These are phyloP conservation scores for Hericium rajendrae DNA, from an alignment of 768 basidiomycete genomes.

Conservation along the genomic window DNA sequence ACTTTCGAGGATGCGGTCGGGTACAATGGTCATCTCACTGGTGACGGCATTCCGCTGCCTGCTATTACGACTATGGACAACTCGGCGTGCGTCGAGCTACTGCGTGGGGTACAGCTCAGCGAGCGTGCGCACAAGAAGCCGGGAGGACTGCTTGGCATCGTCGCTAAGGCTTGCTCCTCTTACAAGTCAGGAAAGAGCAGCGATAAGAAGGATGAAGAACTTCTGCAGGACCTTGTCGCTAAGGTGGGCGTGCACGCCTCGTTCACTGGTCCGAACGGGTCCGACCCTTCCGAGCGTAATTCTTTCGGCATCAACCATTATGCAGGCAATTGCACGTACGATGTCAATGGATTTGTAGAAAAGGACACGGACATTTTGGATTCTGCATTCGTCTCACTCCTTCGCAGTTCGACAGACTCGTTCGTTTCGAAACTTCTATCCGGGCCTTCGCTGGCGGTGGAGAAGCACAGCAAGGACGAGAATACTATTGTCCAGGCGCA, in stretches of 20 bases:
- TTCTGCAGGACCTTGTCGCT: constrained; percentile 59
- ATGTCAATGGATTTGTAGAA: constrained; percentile 56
- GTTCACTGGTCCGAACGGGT: constrained; percentile 46
- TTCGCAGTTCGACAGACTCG: constrained; percentile 58
- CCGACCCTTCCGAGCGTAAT: constrained; percentile 38
- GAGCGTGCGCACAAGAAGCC: constrained; percentile 66
- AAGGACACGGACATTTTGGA: constrained; percentile 73
- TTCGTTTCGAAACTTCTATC: constrained; percentile 79
- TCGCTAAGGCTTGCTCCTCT: constrained; percentile 63
- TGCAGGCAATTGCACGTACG: constrained; percentile 65
- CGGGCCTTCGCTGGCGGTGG: constrained; percentile 75
- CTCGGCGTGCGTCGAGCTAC: constrained; percentile 70
- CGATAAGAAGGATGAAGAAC: constrained; percentile 61
- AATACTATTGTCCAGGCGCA: constrained; percentile 78
- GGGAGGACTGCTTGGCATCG: constrained; percentile 65
- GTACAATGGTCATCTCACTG: constrained; percentile 47
- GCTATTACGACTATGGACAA: constrained; percentile 71
- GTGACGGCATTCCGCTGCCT: constrained; percentile 63
- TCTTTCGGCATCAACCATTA: constrained; percentile 87
- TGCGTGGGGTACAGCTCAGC: constrained; percentile 61
- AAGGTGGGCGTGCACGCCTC: constrained; percentile 70
- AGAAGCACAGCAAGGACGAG: constrained; percentile 71
- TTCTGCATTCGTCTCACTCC: constrained; percentile 69
- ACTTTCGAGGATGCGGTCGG: constrained; percentile 66
- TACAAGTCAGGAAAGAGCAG: constrained; percentile 73